Evolutionary conservation across 2,329 filamentous ascomycete species (phyloP).

Genomic region (Calonectria leucothoes): DNA sequence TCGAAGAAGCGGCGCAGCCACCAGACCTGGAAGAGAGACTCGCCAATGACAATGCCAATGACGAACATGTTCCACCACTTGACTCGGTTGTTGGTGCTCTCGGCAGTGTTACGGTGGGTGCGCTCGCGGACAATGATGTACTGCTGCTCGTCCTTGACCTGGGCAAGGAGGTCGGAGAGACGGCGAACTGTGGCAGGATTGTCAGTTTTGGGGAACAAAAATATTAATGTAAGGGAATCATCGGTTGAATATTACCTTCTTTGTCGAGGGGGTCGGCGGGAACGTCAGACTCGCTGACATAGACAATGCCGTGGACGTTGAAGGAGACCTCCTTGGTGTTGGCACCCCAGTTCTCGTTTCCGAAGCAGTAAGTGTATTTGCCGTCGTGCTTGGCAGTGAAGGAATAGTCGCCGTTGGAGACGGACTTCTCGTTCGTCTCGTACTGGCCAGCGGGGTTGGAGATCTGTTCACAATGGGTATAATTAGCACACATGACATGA

Average conservation of each 20-base stretch:
- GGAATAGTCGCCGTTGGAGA: slow-evolving; percentile 92
- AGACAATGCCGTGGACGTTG: slow-evolving; percentile 99
- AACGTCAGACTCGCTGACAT: slow-evolving; percentile 89
- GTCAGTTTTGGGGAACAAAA: slow-evolving; percentile 27
- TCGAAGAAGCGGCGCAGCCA: slow-evolving; percentile 99
- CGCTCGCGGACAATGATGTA: slow-evolving; percentile 97
- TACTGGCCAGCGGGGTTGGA: slow-evolving; percentile 81
- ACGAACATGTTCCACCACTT: slow-evolving; percentile 99
- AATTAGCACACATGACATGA: slow-evolving; percentile 29
- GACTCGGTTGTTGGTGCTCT: slow-evolving; percentile 96
- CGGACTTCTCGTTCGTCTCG: slow-evolving; percentile 81
- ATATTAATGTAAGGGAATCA: neutral
- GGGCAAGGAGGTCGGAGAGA: slow-evolving; percentile 85
- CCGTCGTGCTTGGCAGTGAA: slow-evolving; percentile 89
- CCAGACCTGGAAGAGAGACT: slow-evolving; percentile 99
- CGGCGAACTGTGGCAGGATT: slow-evolving; percentile 71
- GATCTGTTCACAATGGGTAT: slow-evolving; percentile 63
- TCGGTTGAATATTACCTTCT: slow-evolving; percentile 72
- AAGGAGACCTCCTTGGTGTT: slow-evolving; percentile 98
- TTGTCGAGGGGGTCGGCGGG: slow-evolving; percentile 88
- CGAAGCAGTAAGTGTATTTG: slow-evolving; percentile 97
- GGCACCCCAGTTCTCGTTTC: slow-evolving; percentile 97
- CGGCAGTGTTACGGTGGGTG: slow-evolving; percentile 97
- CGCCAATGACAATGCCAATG: slow-evolving; percentile 85
- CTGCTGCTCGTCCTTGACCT: slow-evolving; percentile 97